Conservation (phyloP, 2,329 filamentous ascomycete genomes). For the Erysiphe neolycopersici region DNA sequence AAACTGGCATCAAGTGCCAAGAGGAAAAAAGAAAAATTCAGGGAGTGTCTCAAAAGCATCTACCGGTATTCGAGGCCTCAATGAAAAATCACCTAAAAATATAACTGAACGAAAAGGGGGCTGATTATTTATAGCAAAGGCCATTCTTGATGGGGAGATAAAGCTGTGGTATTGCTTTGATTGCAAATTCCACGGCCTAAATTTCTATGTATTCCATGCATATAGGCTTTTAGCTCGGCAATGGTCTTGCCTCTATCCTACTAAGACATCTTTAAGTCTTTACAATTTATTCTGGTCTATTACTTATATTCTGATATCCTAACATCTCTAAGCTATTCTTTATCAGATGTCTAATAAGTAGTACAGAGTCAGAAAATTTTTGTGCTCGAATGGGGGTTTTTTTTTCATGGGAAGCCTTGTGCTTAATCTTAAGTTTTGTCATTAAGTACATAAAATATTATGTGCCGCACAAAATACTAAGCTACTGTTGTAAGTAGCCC, state of each 20-base stretch:
- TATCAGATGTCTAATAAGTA: not conserved
- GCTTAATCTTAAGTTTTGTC: not conserved
- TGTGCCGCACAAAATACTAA: not conserved
- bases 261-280: not conserved
- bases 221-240: not conserved
- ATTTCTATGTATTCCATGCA: not conserved
- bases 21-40: conserved; percentile 22
- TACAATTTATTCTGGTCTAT: not conserved
- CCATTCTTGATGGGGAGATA: not conserved
- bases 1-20: conserved; percentile 32
- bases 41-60: conserved; percentile 20
- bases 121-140: conserved; percentile 11
- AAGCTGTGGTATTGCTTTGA: not conserved
- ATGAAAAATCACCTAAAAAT: conserved; percentile 29
- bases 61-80: conserved; percentile 17
- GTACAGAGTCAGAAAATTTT: not conserved
- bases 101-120: conserved; percentile 36
- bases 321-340: no score
- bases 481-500: not conserved
- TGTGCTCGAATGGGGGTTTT: not conserved
- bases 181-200: not conserved
- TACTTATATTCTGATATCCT: not conserved
- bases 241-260: no score
- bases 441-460: not conserved
- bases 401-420: not conserved